Base-by-base conservation (phyloP, 768 basidiomycete genomes). In the Lanmaoa pseudosensibilis region DNA sequence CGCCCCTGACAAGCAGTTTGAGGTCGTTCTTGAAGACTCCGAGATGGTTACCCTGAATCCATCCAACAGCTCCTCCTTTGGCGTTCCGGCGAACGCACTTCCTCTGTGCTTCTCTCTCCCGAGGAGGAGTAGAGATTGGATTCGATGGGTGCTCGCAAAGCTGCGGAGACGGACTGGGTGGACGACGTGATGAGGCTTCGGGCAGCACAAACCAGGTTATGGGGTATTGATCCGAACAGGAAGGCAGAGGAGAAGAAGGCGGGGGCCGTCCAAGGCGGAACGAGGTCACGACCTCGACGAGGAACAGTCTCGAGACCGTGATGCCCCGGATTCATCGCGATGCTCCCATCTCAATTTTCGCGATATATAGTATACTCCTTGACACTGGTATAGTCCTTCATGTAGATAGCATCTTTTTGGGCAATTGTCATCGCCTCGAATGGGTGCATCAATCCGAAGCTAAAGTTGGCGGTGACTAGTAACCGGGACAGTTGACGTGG, bases 41-140 rank as follows among this genome's bases (percentile, higher is more conserved):
- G 38, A 43, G 19, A 71, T 65, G 61, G 57, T 9, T 25, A 51
- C 5, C 87, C 84, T 3, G 90, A 90, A 68, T 79, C 86, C 4
- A 76, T 88, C 39, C 74, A 85, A 41, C 90, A 92, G 64, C 75
- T 92, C 11, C 74, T 89, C n/a, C 72, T 90, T 15, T 91, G 88
- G 87, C 82, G 87, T 12, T 73, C 74, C 16, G 88, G 86, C 1
- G 70, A 78, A 36, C 86, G 90, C 27, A 77, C 69, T 1, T 78
- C 80, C 0, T 41, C 76, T 8, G 73, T 75, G 5, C 71, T 89
- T 11, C 77, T 87, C 12, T 69, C 81, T 3, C 64, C 66, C 0
- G 75, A 75, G 34, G 83, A 87, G 49, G 90, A 92, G 69, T 67
- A 73, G 57, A 70, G 68, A 47, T 65, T 92, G 21, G 83, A 83